Evolutionary conservation across 208 protist species (phyloP).

Genomic region (Histomonas meleagridis): DNA sequence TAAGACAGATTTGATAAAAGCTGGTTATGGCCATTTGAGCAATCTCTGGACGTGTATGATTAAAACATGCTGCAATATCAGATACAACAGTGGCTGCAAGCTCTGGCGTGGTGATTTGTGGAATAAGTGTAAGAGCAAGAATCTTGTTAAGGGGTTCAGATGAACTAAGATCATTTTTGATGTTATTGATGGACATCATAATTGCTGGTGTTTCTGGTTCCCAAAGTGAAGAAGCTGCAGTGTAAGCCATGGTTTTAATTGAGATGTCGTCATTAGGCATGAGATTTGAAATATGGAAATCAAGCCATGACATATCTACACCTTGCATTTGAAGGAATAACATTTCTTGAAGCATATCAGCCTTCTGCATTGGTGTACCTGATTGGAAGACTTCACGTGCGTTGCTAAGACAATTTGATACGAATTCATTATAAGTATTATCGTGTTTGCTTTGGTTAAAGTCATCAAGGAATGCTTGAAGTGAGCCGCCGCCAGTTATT

Average conservation of each 20-base stretch:
- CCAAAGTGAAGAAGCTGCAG: not conserved
- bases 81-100: not conserved
- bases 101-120: not conserved
- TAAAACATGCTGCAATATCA: not conserved
- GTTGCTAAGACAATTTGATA: too few species aligned
- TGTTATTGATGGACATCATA: not conserved
- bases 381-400: too few species aligned
- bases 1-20: slow-evolving; percentile 3
- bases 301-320: not conserved
- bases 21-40: not conserved
- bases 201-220: not conserved
- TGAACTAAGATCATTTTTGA: not conserved
- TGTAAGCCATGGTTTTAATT: not conserved
- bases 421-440: too few species aligned
- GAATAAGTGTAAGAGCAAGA: not conserved
- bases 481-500: too few species aligned
- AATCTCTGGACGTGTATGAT: not conserved
- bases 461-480: too few species aligned
- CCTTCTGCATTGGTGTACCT: too few species aligned
- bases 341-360: not conserved
- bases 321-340: not conserved
- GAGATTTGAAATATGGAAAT: not conserved
- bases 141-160: not conserved
- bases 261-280: not conserved
- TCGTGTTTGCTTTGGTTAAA: too few species aligned